These are phyloP conservation scores for Malassezia sp. DNA, from an alignment of 1,284 basidiomycete species.

Conservation along the genomic window DNA sequence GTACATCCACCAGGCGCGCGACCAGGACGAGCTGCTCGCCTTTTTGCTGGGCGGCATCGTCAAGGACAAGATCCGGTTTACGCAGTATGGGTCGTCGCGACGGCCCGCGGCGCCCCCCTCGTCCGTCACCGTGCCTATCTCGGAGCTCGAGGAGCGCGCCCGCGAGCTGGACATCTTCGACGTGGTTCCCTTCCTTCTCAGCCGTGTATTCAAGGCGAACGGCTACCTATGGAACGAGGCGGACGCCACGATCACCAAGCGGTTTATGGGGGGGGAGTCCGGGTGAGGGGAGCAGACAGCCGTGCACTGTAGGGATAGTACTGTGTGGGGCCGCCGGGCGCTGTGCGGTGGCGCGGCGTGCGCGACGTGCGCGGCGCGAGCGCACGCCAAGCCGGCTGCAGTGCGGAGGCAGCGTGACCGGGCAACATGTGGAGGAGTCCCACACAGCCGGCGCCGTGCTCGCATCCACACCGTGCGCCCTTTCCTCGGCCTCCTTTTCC, in stretches of 20 bases:
- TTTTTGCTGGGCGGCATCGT: conserved; percentile 88
- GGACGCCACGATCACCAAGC: conserved; percentile 34
- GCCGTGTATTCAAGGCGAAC: conserved; percentile 74
- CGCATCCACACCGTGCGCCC: too few relatives aligned
- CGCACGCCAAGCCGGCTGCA: too few relatives aligned
- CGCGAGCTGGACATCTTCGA: conserved; percentile 89
- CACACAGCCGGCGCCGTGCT: too few relatives aligned
- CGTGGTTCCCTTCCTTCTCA: conserved; percentile 68
- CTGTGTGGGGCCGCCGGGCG: too few relatives aligned
- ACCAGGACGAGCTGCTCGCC: conserved; percentile 82
- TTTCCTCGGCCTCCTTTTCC: too few relatives aligned
- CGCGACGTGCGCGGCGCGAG: too few relatives aligned
- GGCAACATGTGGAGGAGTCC: too few relatives aligned
- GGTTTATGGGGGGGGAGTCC: too few relatives aligned
- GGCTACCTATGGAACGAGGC: conserved; percentile 57
- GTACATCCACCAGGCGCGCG: conserved; percentile 83
- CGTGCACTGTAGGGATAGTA: too few relatives aligned
- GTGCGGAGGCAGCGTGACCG: too few relatives aligned
- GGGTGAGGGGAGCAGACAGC: too few relatives aligned
- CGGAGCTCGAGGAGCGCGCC: conserved; percentile 54
- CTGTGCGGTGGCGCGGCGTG: too few relatives aligned
- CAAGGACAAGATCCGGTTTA: conserved; percentile 81
- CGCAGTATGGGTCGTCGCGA: conserved; percentile 17
- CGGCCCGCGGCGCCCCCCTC: conserved; percentile 14
- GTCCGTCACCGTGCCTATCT: conserved; percentile 32